A percentile compares a stretch with the other conserved stretches of the same genome.
phyloP scores from a whole-genome alignment of 164 flowering plant species.

The Piper betle region DNA sequence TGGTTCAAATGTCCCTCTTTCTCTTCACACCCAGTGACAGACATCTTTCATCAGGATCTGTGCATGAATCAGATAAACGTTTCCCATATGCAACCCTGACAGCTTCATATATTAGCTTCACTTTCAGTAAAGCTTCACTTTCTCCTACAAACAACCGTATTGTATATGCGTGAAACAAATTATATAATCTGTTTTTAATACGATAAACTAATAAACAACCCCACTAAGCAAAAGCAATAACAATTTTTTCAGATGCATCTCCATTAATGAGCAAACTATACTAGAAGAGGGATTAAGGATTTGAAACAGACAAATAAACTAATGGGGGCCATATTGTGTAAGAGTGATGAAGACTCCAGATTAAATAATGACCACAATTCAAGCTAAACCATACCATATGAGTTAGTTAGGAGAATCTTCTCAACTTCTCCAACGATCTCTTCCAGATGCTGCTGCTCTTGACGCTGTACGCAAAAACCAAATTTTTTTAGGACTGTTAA shows the following conservation, averaged over 20 bases:
- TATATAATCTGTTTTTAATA: too few species aligned
- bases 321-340: neutral
- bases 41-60: neutral
- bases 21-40: conserved; percentile 12
- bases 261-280: neutral
- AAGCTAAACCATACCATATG: conserved; percentile 18
- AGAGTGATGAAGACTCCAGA: neutral
- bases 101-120: neutral
- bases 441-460: conserved; percentile 35
- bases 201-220: neutral
- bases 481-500: neutral
- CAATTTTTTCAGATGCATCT: neutral
- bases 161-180: neutral
- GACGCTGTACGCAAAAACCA: conserved; percentile 26
- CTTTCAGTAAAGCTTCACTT: neutral
- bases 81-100: neutral
- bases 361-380: neutral
- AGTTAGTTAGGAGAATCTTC: conserved; percentile 27
- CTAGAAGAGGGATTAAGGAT: neutral
- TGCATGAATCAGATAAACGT: neutral
- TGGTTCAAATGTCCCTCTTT: conserved; percentile 30
- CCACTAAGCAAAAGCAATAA: neutral
- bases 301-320: neutral
- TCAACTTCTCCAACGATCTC: conserved; percentile 57
- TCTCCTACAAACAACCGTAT: neutral